These are phyloP conservation scores for Cystobasidium onofrii DNA, from an alignment of 768 basidiomycete species.

Conservation along the genomic window DNA sequence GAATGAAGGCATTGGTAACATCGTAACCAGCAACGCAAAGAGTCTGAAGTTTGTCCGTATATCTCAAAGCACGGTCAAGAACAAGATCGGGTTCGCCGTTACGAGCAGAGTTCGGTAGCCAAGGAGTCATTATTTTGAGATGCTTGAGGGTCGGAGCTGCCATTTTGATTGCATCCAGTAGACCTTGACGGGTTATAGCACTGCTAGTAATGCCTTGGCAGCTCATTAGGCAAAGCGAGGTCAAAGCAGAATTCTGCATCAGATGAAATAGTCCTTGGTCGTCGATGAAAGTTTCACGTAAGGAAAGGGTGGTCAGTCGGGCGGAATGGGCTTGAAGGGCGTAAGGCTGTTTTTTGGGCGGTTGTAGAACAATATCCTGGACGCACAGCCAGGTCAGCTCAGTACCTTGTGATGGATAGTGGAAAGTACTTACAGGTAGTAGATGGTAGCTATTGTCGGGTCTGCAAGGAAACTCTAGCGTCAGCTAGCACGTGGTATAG, in stretches of 20 bases:
- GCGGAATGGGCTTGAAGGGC: constrained; percentile 14
- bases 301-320: constrained; percentile 9
- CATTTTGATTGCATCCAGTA: constrained; percentile 6
- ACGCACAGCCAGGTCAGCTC: neutral
- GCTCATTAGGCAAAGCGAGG: constrained; percentile 29
- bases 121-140: constrained; percentile 29
- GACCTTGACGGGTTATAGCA: constrained; percentile 30
- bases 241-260: neutral
- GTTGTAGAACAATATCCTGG: constrained; percentile 29
- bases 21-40: constrained; percentile 31
- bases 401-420: neutral
- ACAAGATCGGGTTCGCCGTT: constrained; percentile 14
- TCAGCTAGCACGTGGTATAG: neutral
- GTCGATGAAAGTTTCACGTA: constrained; percentile 34
- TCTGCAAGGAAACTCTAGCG: neutral
- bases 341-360: constrained; percentile 4
- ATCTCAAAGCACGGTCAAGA: constrained; percentile 15
- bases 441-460: constrained; percentile 26
- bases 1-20: constrained; percentile 18
- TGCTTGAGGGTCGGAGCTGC: constrained; percentile 4
- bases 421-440: neutral
- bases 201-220: constrained; percentile 33
- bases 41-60: neutral
- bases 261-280: constrained; percentile 28
- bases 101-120: constrained; percentile 24